phyloP scores from a whole-genome alignment of 73 alveolate species.

The Blepharisma japonicum region DNA sequence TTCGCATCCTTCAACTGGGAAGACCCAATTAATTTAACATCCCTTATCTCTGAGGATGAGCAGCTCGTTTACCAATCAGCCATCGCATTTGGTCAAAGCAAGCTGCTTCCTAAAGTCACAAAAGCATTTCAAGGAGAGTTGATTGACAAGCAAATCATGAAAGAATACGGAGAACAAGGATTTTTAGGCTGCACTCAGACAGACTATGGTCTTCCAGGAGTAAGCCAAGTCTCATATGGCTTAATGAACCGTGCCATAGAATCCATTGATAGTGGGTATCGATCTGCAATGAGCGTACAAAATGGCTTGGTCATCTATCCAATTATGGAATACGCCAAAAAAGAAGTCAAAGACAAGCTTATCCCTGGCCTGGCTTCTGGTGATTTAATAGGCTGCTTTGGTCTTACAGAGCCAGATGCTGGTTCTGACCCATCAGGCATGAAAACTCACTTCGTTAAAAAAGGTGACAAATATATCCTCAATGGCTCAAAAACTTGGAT shows the following conservation, averaged over 20 bases:
- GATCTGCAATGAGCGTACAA: constrained; percentile 86
- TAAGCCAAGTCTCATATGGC: constrained; percentile 85
- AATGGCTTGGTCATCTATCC: constrained; percentile 85
- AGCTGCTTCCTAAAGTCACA: constrained; percentile 58
- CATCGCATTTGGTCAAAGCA: constrained; percentile 55
- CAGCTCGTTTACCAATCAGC: constrained; percentile 63
- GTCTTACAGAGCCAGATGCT: constrained; percentile 94
- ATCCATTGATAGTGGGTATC: constrained; percentile 82
- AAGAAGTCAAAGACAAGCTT: constrained; percentile 58
- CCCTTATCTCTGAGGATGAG: constrained; percentile 55
- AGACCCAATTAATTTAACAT: constrained; percentile 47
- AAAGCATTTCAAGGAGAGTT: constrained; percentile 61
- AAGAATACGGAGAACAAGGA: constrained; percentile 76
- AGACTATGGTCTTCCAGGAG: constrained; percentile 89
- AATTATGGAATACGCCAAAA: constrained; percentile 61
- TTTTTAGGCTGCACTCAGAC: constrained; percentile 72
- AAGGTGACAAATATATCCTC: constrained; percentile 70
- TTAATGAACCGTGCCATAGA: constrained; percentile 54
- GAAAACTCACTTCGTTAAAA: constrained; percentile 66
- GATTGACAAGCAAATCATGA: constrained; percentile 61
- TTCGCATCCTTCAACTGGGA: constrained; percentile 38
- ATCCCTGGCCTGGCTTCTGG: constrained; percentile 91
- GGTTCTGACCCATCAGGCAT: constrained; percentile 88
- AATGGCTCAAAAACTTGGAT: constrained; percentile 94
- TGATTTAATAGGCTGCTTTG: constrained; percentile 89